Conservation (phyloP, 495 filamentous ascomycete genomes). For the Aspergillus cristatus region DNA sequence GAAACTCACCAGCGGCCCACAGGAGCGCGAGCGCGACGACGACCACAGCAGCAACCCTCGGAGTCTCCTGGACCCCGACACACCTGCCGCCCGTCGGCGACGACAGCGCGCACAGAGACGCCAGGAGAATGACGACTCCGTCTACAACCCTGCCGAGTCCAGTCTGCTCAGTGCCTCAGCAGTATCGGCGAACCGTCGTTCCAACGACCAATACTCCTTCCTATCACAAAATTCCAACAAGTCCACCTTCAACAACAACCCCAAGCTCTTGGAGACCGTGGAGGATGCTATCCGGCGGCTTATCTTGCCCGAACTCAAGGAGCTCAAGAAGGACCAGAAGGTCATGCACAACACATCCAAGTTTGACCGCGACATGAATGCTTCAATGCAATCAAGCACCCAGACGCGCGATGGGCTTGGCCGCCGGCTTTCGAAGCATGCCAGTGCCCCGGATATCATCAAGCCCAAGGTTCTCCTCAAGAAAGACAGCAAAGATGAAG, state of each 20-base stretch:
- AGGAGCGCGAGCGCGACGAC: conserved; percentile 43
- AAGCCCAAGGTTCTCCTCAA: conserved; percentile 59
- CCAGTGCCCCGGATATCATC: conserved; percentile 59
- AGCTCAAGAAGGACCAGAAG: conserved; percentile 81
- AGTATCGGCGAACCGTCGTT: conserved; percentile 58
- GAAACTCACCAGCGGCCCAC: conserved; percentile 46
- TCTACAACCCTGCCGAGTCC: conserved; percentile 57
- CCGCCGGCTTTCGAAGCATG: conserved; percentile 56
- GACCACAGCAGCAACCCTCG: conserved; percentile 55
- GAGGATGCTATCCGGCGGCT: conserved; percentile 91
- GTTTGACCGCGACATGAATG: conserved; percentile 51
- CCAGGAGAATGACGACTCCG: conserved; percentile 47
- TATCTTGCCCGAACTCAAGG: conserved; percentile 85
- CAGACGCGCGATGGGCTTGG: conserved; percentile 50
- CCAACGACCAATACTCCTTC: conserved; percentile 65
- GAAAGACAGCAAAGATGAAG: conserved; percentile 49
- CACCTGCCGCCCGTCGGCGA: too few species aligned
- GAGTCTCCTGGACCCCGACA: conserved; percentile 52
- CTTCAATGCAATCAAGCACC: conserved; percentile 47
- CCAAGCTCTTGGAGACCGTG: conserved; percentile 86
- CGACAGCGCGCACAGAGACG: conserved; percentile 53
- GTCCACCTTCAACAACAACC: conserved; percentile 92
- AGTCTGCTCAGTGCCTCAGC: conserved; percentile 62
- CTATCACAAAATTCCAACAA: conserved; percentile 62
- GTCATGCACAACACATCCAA: conserved; percentile 49